phyloP scores from a whole-genome alignment of 2,329 filamentous ascomycete species.

The Penicillium sp. region DNA sequence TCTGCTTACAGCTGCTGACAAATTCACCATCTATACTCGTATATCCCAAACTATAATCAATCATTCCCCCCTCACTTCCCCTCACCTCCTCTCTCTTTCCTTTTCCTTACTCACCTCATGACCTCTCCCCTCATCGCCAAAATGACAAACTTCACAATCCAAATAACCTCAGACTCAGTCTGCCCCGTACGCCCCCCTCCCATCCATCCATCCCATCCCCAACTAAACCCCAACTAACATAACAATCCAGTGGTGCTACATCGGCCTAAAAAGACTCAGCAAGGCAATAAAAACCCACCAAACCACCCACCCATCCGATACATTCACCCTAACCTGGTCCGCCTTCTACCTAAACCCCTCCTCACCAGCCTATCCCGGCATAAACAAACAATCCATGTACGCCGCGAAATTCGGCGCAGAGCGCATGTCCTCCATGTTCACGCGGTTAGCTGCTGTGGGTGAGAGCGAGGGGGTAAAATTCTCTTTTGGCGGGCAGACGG shows the following conservation, averaged over 20 bases:
- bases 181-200: slow-evolving; percentile 59
- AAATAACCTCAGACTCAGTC: slow-evolving; percentile 78
- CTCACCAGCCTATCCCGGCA: slow-evolving; percentile 55
- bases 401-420: slow-evolving; percentile 67
- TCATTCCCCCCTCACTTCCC: not conserved
- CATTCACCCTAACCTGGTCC: slow-evolving; percentile 73
- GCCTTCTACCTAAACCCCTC: slow-evolving; percentile 80
- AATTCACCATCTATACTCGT: not conserved
- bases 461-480: slow-evolving; percentile 72
- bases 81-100: not conserved
- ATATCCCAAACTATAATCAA: not conserved
- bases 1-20: not conserved
- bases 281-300: slow-evolving; percentile 71
- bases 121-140: not conserved
- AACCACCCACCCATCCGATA: slow-evolving; percentile 67
- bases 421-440: slow-evolving; percentile 61
- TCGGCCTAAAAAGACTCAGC: slow-evolving; percentile 76
- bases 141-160: slow-evolving; percentile 75
- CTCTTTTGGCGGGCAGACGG: slow-evolving; percentile 70
- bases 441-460: slow-evolving; percentile 63
- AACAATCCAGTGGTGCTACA: slow-evolving; percentile 65
- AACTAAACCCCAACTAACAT: slow-evolving; percentile 3
- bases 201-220: slow-evolving; percentile 2
- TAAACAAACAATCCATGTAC: slow-evolving; percentile 63
- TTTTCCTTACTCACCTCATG: not conserved